These are phyloP conservation scores for Mycocentrospora acerina DNA, from an alignment of 2,329 filamentous ascomycete genomes.

Conservation along the genomic window DNA sequence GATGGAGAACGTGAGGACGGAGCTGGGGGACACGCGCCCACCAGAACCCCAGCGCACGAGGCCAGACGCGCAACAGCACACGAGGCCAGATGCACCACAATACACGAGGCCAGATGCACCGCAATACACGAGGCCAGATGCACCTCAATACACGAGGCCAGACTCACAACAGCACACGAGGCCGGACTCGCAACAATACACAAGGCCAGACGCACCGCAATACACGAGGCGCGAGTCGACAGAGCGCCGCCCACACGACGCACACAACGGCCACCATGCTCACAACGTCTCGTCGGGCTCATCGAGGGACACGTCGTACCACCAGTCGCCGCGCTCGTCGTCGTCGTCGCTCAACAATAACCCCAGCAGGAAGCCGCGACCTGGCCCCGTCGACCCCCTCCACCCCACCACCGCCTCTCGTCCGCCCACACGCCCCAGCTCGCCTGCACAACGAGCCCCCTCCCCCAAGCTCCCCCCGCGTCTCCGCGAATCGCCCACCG, in stretches of 20 bases:
- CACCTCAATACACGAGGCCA: too few relatives aligned
- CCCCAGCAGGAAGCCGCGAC: constrained; percentile 17
- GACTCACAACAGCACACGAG: too few relatives aligned
- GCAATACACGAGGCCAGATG: too few relatives aligned
- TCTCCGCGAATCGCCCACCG: constrained; percentile 23
- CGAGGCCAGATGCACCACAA: too few relatives aligned
- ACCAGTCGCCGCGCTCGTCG: constrained; percentile 36
- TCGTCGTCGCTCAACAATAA: constrained; percentile 30
- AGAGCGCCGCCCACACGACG: constrained; percentile 17
- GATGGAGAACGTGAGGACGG: constrained; percentile 35
- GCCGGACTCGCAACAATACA: too few relatives aligned
- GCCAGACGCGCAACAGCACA: too few relatives aligned
- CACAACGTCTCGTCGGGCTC: constrained; percentile 24
- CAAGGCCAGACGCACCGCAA: constrained; percentile 17
- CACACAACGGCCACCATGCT: too few relatives aligned
- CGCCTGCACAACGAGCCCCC: constrained; percentile 23
- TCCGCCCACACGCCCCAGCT: constrained; percentile 26
- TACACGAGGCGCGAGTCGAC: constrained; percentile 16
- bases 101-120: too few relatives aligned
- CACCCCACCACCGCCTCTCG: constrained; percentile 19
- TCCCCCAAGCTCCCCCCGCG: constrained; percentile 34
- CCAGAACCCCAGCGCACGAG: constrained; percentile 17
- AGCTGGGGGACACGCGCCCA: constrained; percentile 23
- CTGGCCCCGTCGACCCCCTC: constrained; percentile 19
- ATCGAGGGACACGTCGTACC: constrained; percentile 26